A percentile compares a stretch with the other conserved stretches of the same genome.
These are phyloP conservation scores for Salix exigua DNA, from an alignment of 345 rosid species.

Conservation along the genomic window DNA sequence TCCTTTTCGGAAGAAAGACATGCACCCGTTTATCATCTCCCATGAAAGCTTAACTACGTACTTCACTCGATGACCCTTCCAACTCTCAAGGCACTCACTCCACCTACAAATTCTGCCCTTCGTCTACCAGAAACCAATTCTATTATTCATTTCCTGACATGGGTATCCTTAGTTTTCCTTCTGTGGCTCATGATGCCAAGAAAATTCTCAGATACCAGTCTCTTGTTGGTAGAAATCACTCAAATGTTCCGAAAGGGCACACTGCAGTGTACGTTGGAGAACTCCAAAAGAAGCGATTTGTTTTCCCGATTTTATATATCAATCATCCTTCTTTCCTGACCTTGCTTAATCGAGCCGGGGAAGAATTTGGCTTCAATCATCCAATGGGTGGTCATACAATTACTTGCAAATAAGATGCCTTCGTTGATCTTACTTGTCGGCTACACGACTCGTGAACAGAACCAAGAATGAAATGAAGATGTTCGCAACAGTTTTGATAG, in stretches of 20 bases:
- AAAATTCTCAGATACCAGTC: slow-evolving; percentile 6
- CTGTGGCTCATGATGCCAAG: neutral
- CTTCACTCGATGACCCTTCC: neutral
- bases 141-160: neutral
- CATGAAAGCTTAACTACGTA: neutral
- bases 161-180: slow-evolving; percentile 20
- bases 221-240: neutral
- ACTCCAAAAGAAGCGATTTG: slow-evolving; percentile 2
- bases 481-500: neutral
- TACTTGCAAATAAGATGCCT: slow-evolving; percentile 9
- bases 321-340: slow-evolving; percentile 6
- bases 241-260: neutral
- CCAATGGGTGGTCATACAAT: slow-evolving; percentile 18
- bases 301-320: neutral
- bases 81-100: neutral
- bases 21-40: neutral
- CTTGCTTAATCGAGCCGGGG: slow-evolving; percentile 5
- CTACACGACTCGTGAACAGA: neutral
- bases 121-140: neutral
- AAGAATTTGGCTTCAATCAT: slow-evolving; percentile 17
- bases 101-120: neutral
- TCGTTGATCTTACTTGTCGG: slow-evolving; percentile 5
- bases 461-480: neutral
- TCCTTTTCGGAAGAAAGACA: neutral
- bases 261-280: slow-evolving; percentile 13